A percentile compares a stretch with the other conserved stretches of the same genome.
phyloP scores from a whole-genome alignment of 2,329 filamentous ascomycete genomes.

The Talaromyces sp. region DNA sequence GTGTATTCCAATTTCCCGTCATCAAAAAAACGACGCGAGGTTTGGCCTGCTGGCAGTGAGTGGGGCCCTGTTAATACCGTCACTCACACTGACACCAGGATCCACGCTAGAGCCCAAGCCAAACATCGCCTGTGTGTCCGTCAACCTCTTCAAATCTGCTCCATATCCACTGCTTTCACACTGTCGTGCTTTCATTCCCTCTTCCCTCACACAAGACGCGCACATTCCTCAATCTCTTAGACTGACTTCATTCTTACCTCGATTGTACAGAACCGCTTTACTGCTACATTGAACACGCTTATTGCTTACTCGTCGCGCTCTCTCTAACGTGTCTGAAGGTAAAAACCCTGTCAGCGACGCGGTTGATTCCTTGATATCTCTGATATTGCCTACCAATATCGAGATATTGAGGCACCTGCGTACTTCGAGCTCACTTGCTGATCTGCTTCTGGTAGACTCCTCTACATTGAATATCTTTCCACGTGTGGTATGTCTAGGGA shows the following conservation, averaged over 20 bases:
- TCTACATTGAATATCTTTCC: conserved; percentile 26
- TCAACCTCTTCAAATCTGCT: conserved; percentile 29
- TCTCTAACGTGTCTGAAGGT: conserved; percentile 1
- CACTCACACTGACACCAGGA: conserved; percentile 31
- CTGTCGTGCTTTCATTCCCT: conserved; percentile 12
- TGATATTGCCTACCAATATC: background rate
- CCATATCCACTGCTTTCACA: conserved; percentile 2
- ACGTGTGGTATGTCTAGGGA: conserved; percentile 37
- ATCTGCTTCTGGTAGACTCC: conserved; percentile 23
- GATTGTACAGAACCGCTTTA: background rate
- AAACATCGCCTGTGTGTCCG: conserved; percentile 38
- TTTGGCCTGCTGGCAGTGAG: conserved; percentile 23
- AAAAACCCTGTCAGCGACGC: conserved; percentile 10
- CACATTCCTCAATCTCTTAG: conserved; percentile 17
- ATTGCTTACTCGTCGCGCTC: conserved; percentile 18
- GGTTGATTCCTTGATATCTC: background rate
- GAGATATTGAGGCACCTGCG: background rate
- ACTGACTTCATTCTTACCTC: conserved; percentile 15
- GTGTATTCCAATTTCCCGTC: background rate
- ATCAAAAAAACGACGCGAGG: conserved; percentile 14
- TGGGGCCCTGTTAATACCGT: conserved; percentile 33
- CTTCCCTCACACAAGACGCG: conserved; percentile 4
- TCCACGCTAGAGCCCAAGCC: conserved; percentile 41
- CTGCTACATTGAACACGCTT: conserved; percentile 11
- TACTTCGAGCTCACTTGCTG: conserved; percentile 1